A percentile compares a stretch with the other conserved stretches of the same genome.
phyloP scores from a whole-genome alignment of 345 rosid species.

The Salix viminalis region DNA sequence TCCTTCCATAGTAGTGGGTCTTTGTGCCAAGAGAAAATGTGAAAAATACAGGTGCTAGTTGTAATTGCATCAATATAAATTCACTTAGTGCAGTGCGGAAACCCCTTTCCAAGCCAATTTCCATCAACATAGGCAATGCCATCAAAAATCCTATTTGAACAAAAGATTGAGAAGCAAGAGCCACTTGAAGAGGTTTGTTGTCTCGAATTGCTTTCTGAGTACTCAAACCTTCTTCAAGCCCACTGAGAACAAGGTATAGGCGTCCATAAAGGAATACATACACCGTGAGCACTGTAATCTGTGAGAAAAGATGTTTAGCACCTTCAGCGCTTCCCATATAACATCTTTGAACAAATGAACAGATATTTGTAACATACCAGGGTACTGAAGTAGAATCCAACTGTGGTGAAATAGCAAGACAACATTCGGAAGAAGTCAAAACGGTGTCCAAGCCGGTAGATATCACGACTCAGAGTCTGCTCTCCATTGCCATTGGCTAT shows the following conservation, averaged over 20 bases:
- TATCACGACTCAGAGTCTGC: constrained; percentile 91
- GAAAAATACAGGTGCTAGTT: constrained; percentile 94
- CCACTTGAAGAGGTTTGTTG: constrained; percentile 92
- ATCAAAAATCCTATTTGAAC: constrained; percentile 94
- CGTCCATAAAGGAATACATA: constrained; percentile 98
- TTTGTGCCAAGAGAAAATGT: constrained; percentile 98
- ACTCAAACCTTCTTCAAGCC: constrained; percentile 79
- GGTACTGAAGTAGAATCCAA: constrained; percentile 97
- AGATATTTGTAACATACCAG: constrained; percentile 42
- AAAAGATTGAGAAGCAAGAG: constrained; percentile 97
- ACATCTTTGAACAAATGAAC: constrained; percentile 6
- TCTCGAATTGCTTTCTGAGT: constrained; percentile 70
- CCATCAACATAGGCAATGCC: constrained; percentile 99
- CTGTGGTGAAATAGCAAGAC: constrained; percentile 96
- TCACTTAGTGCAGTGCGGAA: constrained; percentile 93
- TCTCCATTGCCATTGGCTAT: constrained; percentile 99
- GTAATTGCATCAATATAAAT: constrained; percentile 91
- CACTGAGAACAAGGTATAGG: constrained; percentile 94
- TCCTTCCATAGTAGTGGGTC: constrained; percentile 95
- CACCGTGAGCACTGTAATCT: constrained; percentile 94
- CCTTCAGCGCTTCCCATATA: constrained; percentile 2
- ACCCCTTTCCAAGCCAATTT: constrained; percentile 94
- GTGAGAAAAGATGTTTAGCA: constrained; percentile 28
- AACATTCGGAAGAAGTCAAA: constrained; percentile 97
- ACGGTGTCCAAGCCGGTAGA: constrained; percentile 97